Evolutionary conservation across 768 basidiomycete genomes (phyloP).

Genomic region (Lactarius pseudohatsudake): DNA sequence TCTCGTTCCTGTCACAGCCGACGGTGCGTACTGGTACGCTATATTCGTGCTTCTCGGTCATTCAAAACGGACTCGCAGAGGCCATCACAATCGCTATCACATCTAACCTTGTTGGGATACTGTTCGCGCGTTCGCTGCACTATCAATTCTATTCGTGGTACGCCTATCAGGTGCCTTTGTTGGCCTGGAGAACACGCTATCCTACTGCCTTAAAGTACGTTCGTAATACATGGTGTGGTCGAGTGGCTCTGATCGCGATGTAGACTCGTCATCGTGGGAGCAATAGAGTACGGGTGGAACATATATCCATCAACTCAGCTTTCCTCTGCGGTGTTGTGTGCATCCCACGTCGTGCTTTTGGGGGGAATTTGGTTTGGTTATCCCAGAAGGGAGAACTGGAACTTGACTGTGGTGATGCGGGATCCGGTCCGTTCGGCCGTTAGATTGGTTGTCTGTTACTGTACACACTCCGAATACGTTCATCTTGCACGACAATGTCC

Average conservation of each 20-base stretch:
- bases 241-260: slow-evolving; percentile 14
- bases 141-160: slow-evolving; percentile 99
- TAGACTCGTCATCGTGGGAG: slow-evolving; percentile 60
- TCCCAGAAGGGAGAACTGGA: slow-evolving; percentile 12
- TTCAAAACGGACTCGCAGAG: slow-evolving; percentile 45
- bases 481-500: slow-evolving; percentile 34
- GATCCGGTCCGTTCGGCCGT: background rate
- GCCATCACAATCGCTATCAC: slow-evolving; percentile 82
- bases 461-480: background rate
- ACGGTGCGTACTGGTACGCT: slow-evolving; percentile 50
- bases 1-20: slow-evolving; percentile 48
- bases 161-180: slow-evolving; percentile 82
- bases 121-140: slow-evolving; percentile 92
- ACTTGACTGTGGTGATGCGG: background rate
- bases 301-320: slow-evolving; percentile 74
- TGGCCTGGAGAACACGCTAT: slow-evolving; percentile 72
- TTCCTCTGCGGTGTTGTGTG: slow-evolving; percentile 58
- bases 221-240: slow-evolving; percentile 31
- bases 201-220: slow-evolving; percentile 62
- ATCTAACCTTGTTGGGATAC: slow-evolving; percentile 86
- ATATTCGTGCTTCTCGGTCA: slow-evolving; percentile 25
- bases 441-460: background rate
- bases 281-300: slow-evolving; percentile 87
- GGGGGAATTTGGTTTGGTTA: slow-evolving; percentile 56
- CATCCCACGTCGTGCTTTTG: slow-evolving; percentile 52